phyloP scores from a whole-genome alignment of 2,329 filamentous ascomycete genomes.

The Ilyonectria sp. region DNA sequence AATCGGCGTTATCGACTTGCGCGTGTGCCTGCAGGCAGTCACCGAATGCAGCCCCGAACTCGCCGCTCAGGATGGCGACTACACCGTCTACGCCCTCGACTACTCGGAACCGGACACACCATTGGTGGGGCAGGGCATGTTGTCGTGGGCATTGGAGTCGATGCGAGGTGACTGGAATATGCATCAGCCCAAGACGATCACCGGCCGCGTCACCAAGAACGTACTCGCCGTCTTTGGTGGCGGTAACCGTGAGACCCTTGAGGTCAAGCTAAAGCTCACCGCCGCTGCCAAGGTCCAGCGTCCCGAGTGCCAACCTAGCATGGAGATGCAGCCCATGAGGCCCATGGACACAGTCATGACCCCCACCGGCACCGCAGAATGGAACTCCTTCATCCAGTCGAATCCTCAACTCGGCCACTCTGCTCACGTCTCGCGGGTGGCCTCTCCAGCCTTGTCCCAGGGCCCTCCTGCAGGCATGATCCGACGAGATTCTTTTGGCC shows the following conservation, averaged over 20 bases:
- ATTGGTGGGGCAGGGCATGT: constrained; percentile 93
- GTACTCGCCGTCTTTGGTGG: constrained; percentile 86
- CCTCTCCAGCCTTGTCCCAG: constrained; percentile 57
- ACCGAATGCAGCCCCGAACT: constrained; percentile 87
- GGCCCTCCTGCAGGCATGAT: constrained; percentile 40
- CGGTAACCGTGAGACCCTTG: constrained; percentile 88
- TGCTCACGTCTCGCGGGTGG: constrained; percentile 52
- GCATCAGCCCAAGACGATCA: constrained; percentile 81
- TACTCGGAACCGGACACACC: constrained; percentile 96
- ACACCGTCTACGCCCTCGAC: constrained; percentile 97
- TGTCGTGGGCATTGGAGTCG: constrained; percentile 82
- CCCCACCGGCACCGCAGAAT: constrained; percentile 78
- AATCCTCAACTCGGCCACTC: constrained; percentile 70
- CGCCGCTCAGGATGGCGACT: constrained; percentile 79
- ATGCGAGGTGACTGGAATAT: constrained; percentile 57
- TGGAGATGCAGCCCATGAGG: constrained; percentile 45
- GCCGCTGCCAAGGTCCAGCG: constrained; percentile 75
- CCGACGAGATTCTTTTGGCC: constrained; percentile 49
- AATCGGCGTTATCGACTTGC: constrained; percentile 91
- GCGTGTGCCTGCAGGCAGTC: constrained; percentile 89
- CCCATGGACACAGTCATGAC: constrained; percentile 57
- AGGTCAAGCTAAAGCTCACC: constrained; percentile 91
- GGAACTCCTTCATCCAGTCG: constrained; percentile 82
- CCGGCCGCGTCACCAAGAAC: constrained; percentile 91
- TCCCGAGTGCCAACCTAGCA: constrained; percentile 43